These are phyloP conservation scores for Debaryomyces tyrocola DNA, from an alignment of 805 yeast species.

Conservation along the genomic window DNA sequence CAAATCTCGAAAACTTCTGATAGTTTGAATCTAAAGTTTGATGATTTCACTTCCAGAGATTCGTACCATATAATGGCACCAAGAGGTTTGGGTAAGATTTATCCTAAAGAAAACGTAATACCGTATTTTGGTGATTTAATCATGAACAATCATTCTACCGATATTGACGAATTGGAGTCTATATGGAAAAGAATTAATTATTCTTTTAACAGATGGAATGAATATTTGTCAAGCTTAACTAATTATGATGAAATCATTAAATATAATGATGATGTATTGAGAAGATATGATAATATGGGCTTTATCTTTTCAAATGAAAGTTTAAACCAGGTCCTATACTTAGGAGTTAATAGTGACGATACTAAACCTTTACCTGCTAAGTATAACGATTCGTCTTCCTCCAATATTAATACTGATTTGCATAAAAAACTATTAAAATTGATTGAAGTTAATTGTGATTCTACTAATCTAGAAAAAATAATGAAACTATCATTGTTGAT, in stretches of 20 bases:
- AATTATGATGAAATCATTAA: constrained; percentile 42
- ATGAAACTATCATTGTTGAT: constrained; percentile 63
- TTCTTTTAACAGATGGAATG: constrained; percentile 82
- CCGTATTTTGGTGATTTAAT: constrained; percentile 90
- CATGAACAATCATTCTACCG: constrained; percentile 41
- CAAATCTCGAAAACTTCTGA: constrained; percentile 2
- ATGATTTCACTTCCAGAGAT: constrained; percentile 31
- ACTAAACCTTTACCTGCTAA: constrained; percentile 19
- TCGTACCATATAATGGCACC: constrained; percentile 80
- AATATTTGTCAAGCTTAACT: constrained; percentile 52
- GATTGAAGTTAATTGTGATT: constrained; percentile 42
- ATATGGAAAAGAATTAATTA: constrained; percentile 67
- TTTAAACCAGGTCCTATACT: constrained; percentile 41
- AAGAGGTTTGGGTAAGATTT: constrained; percentile 77
- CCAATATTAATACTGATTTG: constrained; percentile 18
- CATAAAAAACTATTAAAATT: constrained; percentile 44
- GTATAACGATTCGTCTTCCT: constrained; percentile 2
- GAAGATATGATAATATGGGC: constrained; percentile 41
- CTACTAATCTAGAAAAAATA: constrained; percentile 50
- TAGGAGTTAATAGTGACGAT: constrained; percentile 38
- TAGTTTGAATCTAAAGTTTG: neutral
- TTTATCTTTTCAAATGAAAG: constrained; percentile 45
- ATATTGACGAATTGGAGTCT: constrained; percentile 58
- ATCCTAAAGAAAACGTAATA: constrained; percentile 73
- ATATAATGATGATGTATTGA: constrained; percentile 40